Conservation (phyloP, 2,329 filamentous ascomycete genomes). For the Colletotrichum aenigma region DNA sequence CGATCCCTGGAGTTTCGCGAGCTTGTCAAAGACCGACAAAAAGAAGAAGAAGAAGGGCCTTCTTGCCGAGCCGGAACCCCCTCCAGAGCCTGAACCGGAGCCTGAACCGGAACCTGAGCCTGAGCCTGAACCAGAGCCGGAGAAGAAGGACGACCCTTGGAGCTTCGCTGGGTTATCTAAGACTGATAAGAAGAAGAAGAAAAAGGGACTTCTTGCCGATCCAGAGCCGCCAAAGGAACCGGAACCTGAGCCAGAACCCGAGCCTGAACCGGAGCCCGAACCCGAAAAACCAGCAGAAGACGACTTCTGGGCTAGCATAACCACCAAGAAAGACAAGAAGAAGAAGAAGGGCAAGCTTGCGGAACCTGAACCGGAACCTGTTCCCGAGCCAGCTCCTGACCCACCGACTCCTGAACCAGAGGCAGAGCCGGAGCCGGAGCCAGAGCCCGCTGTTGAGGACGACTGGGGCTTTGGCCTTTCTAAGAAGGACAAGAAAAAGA, state of each 20-base stretch:
- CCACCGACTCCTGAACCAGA: constrained; percentile 23
- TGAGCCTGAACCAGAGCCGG: constrained; percentile 13
- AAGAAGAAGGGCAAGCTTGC: constrained; percentile 24
- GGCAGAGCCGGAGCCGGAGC: neutral
- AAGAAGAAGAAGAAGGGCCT: constrained; percentile 40
- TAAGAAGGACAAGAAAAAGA: constrained; percentile 33
- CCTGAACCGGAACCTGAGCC: constrained; percentile 22
- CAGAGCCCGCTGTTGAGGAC: neutral
- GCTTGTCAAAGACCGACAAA: constrained; percentile 37
- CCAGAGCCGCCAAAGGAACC: constrained; percentile 20
- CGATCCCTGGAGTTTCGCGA: constrained; percentile 24
- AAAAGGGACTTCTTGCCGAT: constrained; percentile 27
- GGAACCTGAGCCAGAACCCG: constrained; percentile 17
- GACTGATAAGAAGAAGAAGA: constrained; percentile 38
- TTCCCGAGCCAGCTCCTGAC: neutral
- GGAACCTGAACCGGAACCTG: constrained; percentile 25
- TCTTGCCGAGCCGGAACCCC: constrained; percentile 25
- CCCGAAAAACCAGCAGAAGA: constrained; percentile 22
- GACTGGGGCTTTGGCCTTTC: neutral
- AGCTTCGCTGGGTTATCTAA: constrained; percentile 21
- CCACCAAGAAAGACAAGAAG: constrained; percentile 35
- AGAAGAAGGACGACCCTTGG: constrained; percentile 32
- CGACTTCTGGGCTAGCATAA: constrained; percentile 23
- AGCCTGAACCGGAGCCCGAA: constrained; percentile 16
- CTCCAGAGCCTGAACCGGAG: constrained; percentile 22